These are phyloP conservation scores for Solanum virginianum DNA, from an alignment of 257 asterid genomes.

Conservation along the genomic window DNA sequence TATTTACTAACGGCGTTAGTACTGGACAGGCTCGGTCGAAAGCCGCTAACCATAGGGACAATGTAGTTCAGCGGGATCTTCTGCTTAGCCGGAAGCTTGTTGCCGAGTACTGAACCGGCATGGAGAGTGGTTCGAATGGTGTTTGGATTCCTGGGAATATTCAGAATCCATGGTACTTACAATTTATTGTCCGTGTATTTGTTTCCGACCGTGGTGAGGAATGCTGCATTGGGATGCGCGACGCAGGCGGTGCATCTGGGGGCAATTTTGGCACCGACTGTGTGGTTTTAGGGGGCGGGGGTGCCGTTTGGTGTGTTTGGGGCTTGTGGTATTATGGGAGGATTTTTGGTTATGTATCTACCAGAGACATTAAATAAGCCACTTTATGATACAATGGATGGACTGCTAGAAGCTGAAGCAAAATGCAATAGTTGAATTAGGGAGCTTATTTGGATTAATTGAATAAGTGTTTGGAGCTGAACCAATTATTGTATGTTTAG, in stretches of 20 bases:
- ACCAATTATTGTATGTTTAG: no score
- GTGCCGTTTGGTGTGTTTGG: slow-evolving; percentile 60
- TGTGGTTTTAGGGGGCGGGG: slow-evolving; percentile 60
- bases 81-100: slow-evolving; percentile 38
- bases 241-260: slow-evolving; percentile 81
- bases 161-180: slow-evolving; percentile 82
- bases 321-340: slow-evolving; percentile 58
- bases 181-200: slow-evolving; percentile 59
- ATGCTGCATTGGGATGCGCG: slow-evolving; percentile 68
- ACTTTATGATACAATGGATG: slow-evolving; percentile 65
- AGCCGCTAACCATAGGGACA: slow-evolving; percentile 59
- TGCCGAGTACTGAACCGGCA: slow-evolving; percentile 12
- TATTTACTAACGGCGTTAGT: slow-evolving; percentile 47
- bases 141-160: slow-evolving; percentile 57
- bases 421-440: neutral
- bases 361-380: slow-evolving; percentile 70
- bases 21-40: slow-evolving; percentile 48
- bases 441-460: neutral
- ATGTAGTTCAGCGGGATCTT: slow-evolving; percentile 63
- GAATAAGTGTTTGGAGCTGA: neutral
- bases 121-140: slow-evolving; percentile 31
- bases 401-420: slow-evolving; percentile 48
- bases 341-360: slow-evolving; percentile 39
- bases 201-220: slow-evolving; percentile 82
- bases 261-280: slow-evolving; percentile 56